Evolutionary conservation across 2,329 filamentous ascomycete genomes (phyloP).

Genomic region (Botrytis pseudocinerea): DNA sequence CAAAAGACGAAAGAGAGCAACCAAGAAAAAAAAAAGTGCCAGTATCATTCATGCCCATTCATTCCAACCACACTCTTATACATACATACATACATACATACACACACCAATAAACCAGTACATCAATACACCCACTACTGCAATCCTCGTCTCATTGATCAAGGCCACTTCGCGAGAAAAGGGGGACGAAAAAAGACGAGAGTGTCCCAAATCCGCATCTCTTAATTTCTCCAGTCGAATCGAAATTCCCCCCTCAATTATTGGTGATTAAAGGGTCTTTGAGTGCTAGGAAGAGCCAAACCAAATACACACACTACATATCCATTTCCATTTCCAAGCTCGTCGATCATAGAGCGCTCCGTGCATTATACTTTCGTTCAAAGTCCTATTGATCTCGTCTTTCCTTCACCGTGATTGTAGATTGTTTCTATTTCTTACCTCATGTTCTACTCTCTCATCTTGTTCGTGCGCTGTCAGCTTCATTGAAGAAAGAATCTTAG

Average conservation of each 20-base stretch:
- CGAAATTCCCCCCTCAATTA: background rate
- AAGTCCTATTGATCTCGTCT: conserved; percentile 20
- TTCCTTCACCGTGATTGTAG: conserved; percentile 28
- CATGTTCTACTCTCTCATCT: conserved; percentile 17
- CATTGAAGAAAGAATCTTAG: conserved; percentile 1
- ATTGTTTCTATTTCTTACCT: conserved; percentile 24
- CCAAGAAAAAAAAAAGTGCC: conserved; percentile 10
- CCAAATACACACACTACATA: background rate
- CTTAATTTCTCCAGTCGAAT: background rate
- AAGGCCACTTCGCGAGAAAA: background rate
- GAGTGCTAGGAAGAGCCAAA: conserved; percentile 25
- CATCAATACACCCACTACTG: background rate
- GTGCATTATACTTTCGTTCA: conserved; percentile 28
- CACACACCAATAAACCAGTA: background rate
- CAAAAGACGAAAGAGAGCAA: conserved; percentile 4
- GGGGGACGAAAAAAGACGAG: background rate
- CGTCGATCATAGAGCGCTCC: conserved; percentile 30
- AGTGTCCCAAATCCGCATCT: background rate
- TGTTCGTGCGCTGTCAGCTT: conserved; percentile 23
- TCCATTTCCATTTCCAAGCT: conserved; percentile 15
- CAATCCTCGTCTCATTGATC: background rate
- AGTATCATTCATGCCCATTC: background rate
- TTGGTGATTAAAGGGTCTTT: conserved; percentile 24
- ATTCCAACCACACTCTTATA: background rate
- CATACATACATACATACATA: background rate